Percentiles rank a stretch among this genome's conserved stretches.
These are phyloP conservation scores for Apiotrichum akiyoshidainum DNA, from an alignment of 1,284 basidiomycete genomes.

Conservation along the genomic window DNA sequence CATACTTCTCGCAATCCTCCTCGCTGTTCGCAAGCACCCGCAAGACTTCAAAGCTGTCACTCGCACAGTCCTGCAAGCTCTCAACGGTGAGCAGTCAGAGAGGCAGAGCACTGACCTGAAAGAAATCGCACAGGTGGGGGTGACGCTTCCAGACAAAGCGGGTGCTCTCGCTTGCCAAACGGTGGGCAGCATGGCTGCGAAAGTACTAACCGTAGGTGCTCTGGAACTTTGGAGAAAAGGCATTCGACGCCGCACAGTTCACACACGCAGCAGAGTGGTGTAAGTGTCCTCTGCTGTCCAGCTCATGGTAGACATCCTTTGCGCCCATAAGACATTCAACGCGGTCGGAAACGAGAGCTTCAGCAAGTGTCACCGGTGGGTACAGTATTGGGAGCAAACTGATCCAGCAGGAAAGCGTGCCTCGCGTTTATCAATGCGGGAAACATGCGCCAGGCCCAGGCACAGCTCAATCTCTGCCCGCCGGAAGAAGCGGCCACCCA, in stretches of 20 bases:
- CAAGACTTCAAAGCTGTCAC: conserved; percentile 3
- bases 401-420: conserved; percentile 10
- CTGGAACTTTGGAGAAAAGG: conserved; percentile 12
- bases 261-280: conserved; percentile 17
- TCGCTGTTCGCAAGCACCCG: conserved; percentile 5
- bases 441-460: not conserved
- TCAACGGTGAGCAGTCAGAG: conserved; percentile 1
- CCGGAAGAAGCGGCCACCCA: conserved; percentile 20
- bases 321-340: conserved; percentile 6
- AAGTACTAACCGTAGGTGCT: not conserved
- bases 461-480: conserved; percentile 12
- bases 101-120: not conserved
- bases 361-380: conserved; percentile 12
- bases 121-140: not conserved
- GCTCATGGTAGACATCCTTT: conserved; percentile 7
- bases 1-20: conserved; percentile 7
- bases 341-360: conserved; percentile 5
- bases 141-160: not conserved
- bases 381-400: not conserved
- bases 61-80: not conserved
- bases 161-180: conserved; percentile 12
- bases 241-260: not conserved
- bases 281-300: not conserved
- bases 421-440: conserved; percentile 9
- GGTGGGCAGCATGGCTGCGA: not conserved